Evolutionary conservation across 2,329 filamentous ascomycete species (phyloP).

Genomic region (Epicoccum nigrum): DNA sequence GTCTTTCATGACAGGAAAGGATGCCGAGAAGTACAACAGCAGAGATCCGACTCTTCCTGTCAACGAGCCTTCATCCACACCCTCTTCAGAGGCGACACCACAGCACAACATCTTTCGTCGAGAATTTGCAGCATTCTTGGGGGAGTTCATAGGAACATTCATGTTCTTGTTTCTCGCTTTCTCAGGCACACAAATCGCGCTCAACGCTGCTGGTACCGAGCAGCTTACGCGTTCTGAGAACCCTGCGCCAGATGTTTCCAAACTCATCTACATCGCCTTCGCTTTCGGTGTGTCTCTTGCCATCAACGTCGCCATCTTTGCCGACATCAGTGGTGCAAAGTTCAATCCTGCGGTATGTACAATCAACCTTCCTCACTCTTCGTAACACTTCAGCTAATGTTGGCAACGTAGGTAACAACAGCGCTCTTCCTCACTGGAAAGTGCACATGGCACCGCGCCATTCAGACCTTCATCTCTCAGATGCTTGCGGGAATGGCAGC

Average conservation of each 20-base stretch:
- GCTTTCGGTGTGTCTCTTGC: constrained; percentile 43
- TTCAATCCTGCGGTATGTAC: constrained; percentile 41
- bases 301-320: constrained; percentile 47
- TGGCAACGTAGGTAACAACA: constrained; percentile 29
- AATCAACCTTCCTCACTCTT: neutral
- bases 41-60: constrained; percentile 14
- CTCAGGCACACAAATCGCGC: constrained; percentile 54
- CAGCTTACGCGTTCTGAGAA: constrained; percentile 31
- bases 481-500: constrained; percentile 40
- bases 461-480: constrained; percentile 36
- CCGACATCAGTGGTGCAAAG: constrained; percentile 43
- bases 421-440: constrained; percentile 29
- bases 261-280: constrained; percentile 47
- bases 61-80: constrained; percentile 20
- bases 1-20: constrained; percentile 16
- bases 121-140: constrained; percentile 39
- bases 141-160: constrained; percentile 55
- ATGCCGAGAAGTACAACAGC: constrained; percentile 9
- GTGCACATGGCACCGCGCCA: constrained; percentile 30
- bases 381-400: constrained; percentile 4
- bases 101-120: constrained; percentile 18
- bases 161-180: constrained; percentile 51
- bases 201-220: constrained; percentile 46
- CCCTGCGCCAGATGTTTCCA: constrained; percentile 21
- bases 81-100: constrained; percentile 9